phyloP scores from a whole-genome alignment of 1,284 basidiomycete species.

The Papiliotrema nemorosa region DNA sequence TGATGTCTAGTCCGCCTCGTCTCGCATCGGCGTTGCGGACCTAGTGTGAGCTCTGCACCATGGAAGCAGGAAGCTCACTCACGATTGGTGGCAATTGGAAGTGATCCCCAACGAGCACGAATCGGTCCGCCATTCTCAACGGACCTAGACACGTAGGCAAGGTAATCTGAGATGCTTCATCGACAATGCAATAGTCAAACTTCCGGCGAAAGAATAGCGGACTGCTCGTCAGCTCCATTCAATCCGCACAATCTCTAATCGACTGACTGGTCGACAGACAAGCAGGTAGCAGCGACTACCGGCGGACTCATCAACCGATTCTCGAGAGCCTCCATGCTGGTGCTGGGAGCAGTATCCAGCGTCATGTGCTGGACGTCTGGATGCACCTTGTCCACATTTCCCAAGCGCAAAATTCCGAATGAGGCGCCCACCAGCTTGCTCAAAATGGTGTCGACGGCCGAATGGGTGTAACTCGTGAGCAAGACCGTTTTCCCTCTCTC shows the following conservation, averaged over 20 bases:
- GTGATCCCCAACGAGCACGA: conserved; percentile 94
- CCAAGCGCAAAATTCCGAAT: conserved; percentile 76
- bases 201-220: conserved; percentile 75
- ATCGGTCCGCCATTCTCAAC: conserved; percentile 80
- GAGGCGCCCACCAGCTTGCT: conserved; percentile 68
- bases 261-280: conserved; percentile 85
- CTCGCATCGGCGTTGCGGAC: conserved; percentile 76
- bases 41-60: conserved; percentile 51
- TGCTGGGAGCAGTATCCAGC: conserved; percentile 58
- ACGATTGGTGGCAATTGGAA: conserved; percentile 93
- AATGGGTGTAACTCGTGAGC: conserved; percentile 91
- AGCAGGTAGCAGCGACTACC: conserved; percentile 92
- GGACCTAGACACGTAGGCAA: conserved; percentile 93
- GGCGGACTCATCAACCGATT: conserved; percentile 75
- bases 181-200: conserved; percentile 97
- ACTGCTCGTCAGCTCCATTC: conserved; percentile 51
- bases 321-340: conserved; percentile 72
- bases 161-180: conserved; percentile 97
- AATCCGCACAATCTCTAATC: background rate
- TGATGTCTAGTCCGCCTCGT: conserved; percentile 80
- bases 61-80: conserved; percentile 22
- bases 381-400: conserved; percentile 89
- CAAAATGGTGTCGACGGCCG: conserved; percentile 93
- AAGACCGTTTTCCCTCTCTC: conserved; percentile 79
- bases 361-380: conserved; percentile 70